phyloP scores from a whole-genome alignment of 305 asterid species.

The Withania somnifera region DNA sequence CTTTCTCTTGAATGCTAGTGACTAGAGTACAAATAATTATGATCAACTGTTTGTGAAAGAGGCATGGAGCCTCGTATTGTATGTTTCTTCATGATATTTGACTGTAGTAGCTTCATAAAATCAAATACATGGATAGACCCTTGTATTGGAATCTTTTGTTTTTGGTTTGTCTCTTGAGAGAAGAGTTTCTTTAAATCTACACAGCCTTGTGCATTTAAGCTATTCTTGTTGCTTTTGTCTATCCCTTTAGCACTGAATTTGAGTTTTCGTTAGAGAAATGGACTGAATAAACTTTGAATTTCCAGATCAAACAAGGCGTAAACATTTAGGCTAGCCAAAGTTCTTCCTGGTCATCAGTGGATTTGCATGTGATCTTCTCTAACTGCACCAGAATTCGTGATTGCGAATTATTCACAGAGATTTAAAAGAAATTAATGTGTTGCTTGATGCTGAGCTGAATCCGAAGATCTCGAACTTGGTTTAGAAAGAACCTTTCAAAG shows the following conservation, averaged over 20 bases:
- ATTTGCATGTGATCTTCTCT: conserved; percentile 35
- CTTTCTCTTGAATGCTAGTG: not conserved
- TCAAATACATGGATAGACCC: conserved; percentile 43
- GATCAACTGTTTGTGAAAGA: too few relatives aligned
- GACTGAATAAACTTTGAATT: not conserved
- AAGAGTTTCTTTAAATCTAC: not conserved
- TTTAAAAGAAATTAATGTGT: conserved; percentile 41
- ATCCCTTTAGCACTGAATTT: not conserved
- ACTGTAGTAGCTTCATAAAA: too few relatives aligned
- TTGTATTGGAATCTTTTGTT: conserved; percentile 25
- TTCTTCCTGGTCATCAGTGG: conserved; percentile 37
- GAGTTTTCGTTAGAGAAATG: not conserved
- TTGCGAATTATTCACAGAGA: conserved; percentile 41
- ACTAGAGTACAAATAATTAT: not conserved
- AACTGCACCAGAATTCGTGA: conserved; percentile 46
- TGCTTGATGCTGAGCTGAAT: conserved; percentile 26
- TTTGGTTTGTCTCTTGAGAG: conserved; percentile 22
- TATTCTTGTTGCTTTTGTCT: too few relatives aligned
- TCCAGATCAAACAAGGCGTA: conserved; percentile 20
- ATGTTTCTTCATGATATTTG: too few relatives aligned
- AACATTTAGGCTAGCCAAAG: conserved; percentile 25
- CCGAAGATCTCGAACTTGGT: conserved; percentile 46
- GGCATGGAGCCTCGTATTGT: too few relatives aligned
- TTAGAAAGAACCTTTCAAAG: conserved; percentile 39
- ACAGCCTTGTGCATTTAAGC: too few relatives aligned